Evolutionary conservation across 2,329 filamentous ascomycete species (phyloP).

Genomic region (Alternaria infectoria): DNA sequence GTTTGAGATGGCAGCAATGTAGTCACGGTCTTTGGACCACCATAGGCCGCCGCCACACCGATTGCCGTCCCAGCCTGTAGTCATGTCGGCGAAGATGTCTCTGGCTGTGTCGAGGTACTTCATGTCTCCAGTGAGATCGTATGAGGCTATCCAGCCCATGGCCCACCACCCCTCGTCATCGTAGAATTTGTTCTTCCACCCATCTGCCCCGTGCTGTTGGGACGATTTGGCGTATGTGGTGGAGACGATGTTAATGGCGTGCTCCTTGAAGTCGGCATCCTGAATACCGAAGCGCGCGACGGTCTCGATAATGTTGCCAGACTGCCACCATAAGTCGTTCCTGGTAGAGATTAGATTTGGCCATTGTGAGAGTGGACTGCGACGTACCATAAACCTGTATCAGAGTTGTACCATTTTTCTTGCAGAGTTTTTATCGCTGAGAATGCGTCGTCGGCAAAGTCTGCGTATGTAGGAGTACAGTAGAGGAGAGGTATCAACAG

Average conservation of each 20-base stretch:
- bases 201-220: slow-evolving; percentile 29
- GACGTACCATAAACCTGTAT: slow-evolving; percentile 43
- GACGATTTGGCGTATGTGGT: slow-evolving; percentile 44
- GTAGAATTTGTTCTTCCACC: slow-evolving; percentile 61
- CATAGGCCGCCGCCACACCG: slow-evolving; percentile 61
- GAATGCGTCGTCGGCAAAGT: slow-evolving; percentile 37
- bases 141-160: slow-evolving; percentile 63
- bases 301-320: slow-evolving; percentile 45
- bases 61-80: slow-evolving; percentile 51
- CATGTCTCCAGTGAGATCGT: slow-evolving; percentile 59
- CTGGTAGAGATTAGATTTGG: slow-evolving; percentile 8
- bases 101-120: slow-evolving; percentile 63
- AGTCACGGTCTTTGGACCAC: slow-evolving; percentile 62
- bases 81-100: slow-evolving; percentile 64
- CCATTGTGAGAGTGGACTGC: neutral
- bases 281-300: slow-evolving; percentile 40
- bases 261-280: slow-evolving; percentile 35
- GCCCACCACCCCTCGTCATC: slow-evolving; percentile 72
- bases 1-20: slow-evolving; percentile 64
- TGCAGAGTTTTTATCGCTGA: slow-evolving; percentile 38
- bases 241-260: slow-evolving; percentile 37
- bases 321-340: slow-evolving; percentile 47
- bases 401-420: slow-evolving; percentile 41
- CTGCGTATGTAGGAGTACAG: slow-evolving; percentile 17
- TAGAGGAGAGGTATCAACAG: slow-evolving; percentile 22